These are phyloP conservation scores for Aspergillus hiratsukae DNA, from an alignment of 2,329 filamentous ascomycete species.

Conservation along the genomic window DNA sequence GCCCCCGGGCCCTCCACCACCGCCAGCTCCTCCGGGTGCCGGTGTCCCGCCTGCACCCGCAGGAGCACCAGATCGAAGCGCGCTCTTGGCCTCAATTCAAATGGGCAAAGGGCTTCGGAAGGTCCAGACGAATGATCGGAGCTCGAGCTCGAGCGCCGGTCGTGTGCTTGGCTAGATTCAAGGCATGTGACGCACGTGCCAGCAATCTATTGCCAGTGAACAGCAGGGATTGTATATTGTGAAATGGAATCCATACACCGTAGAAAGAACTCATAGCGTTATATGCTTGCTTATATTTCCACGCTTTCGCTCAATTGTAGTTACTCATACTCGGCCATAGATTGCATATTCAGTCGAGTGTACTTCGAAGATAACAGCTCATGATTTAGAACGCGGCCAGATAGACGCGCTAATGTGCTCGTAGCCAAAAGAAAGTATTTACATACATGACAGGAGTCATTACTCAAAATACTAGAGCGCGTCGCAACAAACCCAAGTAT, in stretches of 20 bases:
- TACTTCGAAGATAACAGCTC: neutral
- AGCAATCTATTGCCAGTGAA: no score
- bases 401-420: neutral
- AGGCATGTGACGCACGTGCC: neutral
- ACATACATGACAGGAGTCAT: neutral
- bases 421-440: neutral
- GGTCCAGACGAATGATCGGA: constrained; percentile 84
- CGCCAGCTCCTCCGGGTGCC: constrained; percentile 36
- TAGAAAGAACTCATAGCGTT: no score
- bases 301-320: no score
- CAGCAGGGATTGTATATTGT: no score
- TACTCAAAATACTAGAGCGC: no score
- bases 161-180: constrained; percentile 53
- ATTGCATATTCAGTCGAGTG: neutral
- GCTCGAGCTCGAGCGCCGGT: constrained; percentile 67
- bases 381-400: neutral
- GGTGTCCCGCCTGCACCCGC: constrained; percentile 37
- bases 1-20: constrained; percentile 24
- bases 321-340: neutral
- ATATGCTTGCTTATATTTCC: no score
- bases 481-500: no score
- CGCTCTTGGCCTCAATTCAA: constrained; percentile 78
- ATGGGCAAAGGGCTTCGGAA: constrained; percentile 76
- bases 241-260: no score
- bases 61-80: constrained; percentile 43